Conservation (phyloP, 1,284 basidiomycete genomes). For the Cerioporus squamosus region DNA sequence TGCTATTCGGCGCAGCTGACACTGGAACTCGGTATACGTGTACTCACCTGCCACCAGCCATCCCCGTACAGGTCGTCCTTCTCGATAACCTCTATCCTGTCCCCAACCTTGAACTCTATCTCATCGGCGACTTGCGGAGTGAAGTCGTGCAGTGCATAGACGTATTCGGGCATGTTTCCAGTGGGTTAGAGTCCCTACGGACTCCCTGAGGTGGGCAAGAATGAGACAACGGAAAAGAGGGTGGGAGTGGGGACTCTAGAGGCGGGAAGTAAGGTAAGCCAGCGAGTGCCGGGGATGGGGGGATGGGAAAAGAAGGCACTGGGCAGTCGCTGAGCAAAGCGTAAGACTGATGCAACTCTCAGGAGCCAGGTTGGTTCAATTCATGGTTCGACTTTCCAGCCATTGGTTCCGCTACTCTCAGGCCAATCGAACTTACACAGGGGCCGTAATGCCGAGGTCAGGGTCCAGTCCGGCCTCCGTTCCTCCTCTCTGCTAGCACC, state of each 20-base stretch:
- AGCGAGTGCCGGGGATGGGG: not conserved
- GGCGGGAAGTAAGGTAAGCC: not conserved
- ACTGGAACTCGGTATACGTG: not conserved
- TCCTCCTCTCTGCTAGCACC: too few relatives aligned
- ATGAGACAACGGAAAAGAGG: slow-evolving; percentile 3
- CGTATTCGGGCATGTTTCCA: slow-evolving; percentile 51
- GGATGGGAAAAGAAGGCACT: slow-evolving; percentile 9
- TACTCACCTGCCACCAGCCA: slow-evolving; percentile 97
- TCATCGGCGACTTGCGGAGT: slow-evolving; percentile 94
- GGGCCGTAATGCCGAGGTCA: too few relatives aligned
- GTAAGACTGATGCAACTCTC: not conserved
- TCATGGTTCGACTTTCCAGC: not conserved
- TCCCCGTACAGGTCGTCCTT: slow-evolving; percentile 94
- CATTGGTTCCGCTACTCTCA: not conserved
- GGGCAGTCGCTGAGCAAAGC: not conserved
- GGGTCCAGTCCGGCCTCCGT: too few relatives aligned
- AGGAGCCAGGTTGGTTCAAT: not conserved
- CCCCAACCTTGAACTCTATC: slow-evolving; percentile 85
- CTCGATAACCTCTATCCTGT: slow-evolving; percentile 89
- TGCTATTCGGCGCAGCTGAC: too few relatives aligned
- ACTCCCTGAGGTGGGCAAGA: not conserved
- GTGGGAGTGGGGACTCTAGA: slow-evolving; percentile 10
- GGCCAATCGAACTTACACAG: too few relatives aligned
- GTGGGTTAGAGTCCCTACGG: too few relatives aligned
- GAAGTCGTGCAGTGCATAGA: slow-evolving; percentile 88